Evolutionary conservation across 2,329 filamentous ascomycete genomes (phyloP).

Genomic region (Botryotinia convoluta): DNA sequence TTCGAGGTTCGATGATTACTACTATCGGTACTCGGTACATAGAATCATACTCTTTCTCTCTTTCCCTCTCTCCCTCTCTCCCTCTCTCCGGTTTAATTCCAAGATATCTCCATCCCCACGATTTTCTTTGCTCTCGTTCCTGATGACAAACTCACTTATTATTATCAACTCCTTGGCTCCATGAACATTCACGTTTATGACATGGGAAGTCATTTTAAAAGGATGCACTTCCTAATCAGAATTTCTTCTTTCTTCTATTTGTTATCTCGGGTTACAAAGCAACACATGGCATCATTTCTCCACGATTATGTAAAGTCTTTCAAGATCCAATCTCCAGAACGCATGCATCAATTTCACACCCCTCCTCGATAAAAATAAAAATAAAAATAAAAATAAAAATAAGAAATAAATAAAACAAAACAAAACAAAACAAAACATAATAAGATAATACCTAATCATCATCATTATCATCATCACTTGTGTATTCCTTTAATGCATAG

Average conservation of each 20-base stretch:
- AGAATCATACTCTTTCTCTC: neutral
- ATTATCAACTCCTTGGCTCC: neutral
- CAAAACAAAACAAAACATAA: neutral
- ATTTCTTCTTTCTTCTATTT: neutral
- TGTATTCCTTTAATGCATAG: neutral
- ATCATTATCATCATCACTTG: neutral
- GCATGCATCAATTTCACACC: neutral
- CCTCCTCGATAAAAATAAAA: neutral
- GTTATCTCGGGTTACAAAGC: neutral
- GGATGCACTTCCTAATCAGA: neutral
- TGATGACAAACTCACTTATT: neutral
- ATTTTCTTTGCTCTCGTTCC: neutral
- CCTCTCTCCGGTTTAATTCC: neutral
- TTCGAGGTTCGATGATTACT: neutral
- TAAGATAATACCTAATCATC: neutral
- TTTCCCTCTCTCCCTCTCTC: too few relatives aligned
- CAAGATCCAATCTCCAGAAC: neutral
- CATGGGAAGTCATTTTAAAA: too few relatives aligned
- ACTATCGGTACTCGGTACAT: neutral
- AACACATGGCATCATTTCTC: neutral
- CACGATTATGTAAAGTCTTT: neutral
- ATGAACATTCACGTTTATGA: too few relatives aligned
- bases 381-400: neutral
- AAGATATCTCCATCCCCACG: constrained; percentile 11
- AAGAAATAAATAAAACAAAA: neutral